Evolutionary conservation across 2,329 filamentous ascomycete genomes (phyloP).

Genomic region (Aureobasidium lini): DNA sequence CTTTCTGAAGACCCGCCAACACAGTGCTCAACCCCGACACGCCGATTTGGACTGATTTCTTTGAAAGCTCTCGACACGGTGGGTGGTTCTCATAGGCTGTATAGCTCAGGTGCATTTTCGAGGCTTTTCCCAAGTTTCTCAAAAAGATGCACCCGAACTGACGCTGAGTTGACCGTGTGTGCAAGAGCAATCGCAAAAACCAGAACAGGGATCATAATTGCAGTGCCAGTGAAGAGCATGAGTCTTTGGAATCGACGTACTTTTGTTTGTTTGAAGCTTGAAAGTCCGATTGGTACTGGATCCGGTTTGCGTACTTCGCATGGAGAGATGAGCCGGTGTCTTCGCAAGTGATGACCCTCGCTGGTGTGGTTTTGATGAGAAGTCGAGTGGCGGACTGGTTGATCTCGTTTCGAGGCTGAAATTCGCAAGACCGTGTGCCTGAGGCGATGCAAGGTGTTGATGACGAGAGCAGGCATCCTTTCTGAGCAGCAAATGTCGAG

Average conservation of each 20-base stretch:
- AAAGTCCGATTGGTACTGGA: background rate
- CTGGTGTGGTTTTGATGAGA: constrained; percentile 4
- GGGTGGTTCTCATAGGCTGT: background rate
- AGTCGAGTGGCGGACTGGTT: background rate
- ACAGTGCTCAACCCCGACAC: background rate
- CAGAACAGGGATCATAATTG: constrained; percentile 3
- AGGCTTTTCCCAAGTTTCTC: constrained; percentile 8
- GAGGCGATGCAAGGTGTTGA: background rate
- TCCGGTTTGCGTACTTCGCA: constrained; percentile 1
- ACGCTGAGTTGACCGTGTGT: background rate
- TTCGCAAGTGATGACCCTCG: background rate
- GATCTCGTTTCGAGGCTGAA: constrained; percentile 10
- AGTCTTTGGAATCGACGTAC: background rate
- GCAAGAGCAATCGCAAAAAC: background rate
- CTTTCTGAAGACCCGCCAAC: background rate
- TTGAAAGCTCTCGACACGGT: background rate
- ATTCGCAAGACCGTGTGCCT: background rate
- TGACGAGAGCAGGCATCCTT: background rate
- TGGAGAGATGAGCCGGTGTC: background rate
- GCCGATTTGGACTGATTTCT: background rate
- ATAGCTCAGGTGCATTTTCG: background rate
- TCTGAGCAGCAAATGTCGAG: background rate
- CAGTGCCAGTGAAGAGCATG: background rate
- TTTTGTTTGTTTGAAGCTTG: background rate
- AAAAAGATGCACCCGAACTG: background rate